phyloP scores from a whole-genome alignment of 306 rosid species.

The Neltuma alba region DNA sequence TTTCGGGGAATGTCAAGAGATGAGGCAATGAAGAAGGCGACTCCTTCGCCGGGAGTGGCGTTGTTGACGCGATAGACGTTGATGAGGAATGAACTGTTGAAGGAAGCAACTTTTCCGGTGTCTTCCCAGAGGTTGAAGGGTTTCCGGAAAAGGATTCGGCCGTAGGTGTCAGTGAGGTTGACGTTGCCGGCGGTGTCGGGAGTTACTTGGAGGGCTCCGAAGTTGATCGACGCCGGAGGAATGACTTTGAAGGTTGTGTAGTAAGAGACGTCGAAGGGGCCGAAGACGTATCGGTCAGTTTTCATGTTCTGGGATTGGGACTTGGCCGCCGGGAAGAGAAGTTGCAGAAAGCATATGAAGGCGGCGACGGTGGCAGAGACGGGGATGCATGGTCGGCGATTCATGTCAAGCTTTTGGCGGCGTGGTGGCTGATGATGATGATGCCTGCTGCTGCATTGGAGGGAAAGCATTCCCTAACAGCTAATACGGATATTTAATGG shows the following conservation, averaged over 20 bases:
- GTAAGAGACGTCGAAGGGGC: slow-evolving; percentile 48
- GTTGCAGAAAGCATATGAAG: slow-evolving; percentile 17
- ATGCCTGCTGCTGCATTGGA: background rate
- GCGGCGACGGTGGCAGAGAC: background rate
- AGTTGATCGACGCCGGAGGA: slow-evolving; percentile 44
- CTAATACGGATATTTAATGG: background rate
- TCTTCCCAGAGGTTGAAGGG: too few species aligned
- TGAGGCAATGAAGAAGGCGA: slow-evolving; percentile 61
- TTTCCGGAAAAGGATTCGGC: too few species aligned
- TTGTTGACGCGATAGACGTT: slow-evolving; percentile 46
- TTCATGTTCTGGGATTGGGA: slow-evolving; percentile 28
- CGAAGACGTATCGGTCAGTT: slow-evolving; percentile 1
- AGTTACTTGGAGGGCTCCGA: slow-evolving; percentile 59
- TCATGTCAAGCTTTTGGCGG: slow-evolving; percentile 23
- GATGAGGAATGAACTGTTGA: slow-evolving; percentile 64
- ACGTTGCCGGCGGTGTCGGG: slow-evolving; percentile 61
- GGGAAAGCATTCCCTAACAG: background rate
- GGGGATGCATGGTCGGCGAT: background rate
- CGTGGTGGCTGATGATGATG: background rate
- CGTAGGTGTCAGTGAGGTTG: slow-evolving; percentile 36
- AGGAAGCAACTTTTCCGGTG: background rate
- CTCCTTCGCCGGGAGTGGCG: slow-evolving; percentile 60
- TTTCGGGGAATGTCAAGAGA: slow-evolving; percentile 29
- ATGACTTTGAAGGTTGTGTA: slow-evolving; percentile 20
- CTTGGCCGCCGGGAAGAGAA: slow-evolving; percentile 32